These are phyloP conservation scores for Talaromyces sp. DNA, from an alignment of 2,329 filamentous ascomycete genomes.

Conservation along the genomic window DNA sequence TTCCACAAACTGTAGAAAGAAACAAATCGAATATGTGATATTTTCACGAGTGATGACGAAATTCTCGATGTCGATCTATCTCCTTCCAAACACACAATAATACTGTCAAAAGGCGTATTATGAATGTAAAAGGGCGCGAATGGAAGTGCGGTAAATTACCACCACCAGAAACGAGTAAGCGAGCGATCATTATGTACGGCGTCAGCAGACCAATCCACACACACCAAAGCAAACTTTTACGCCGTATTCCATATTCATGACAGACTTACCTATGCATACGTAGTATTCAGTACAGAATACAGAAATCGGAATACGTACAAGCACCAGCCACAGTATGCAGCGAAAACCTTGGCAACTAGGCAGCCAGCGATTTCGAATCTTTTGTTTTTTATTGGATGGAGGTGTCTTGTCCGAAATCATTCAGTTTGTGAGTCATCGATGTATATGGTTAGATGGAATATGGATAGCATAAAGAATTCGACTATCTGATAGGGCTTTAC, in stretches of 20 bases:
- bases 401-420: neutral
- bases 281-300: neutral
- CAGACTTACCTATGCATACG: neutral
- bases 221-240: neutral
- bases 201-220: constrained; percentile 8
- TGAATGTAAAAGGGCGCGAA: neutral
- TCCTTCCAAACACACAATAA: neutral
- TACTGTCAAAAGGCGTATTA: neutral
- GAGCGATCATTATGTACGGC: neutral
- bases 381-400: neutral
- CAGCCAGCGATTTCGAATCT: neutral
- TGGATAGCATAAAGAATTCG: neutral
- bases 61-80: neutral
- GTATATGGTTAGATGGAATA: neutral
- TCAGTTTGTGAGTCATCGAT: neutral
- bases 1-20: neutral
- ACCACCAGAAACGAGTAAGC: neutral
- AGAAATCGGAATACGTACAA: neutral
- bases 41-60: neutral
- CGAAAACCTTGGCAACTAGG: neutral
- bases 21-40: neutral
- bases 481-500: neutral
- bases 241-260: neutral
- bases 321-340: neutral
- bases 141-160: neutral